Base-by-base conservation (phyloP, 352 stramenopile genomes). In the Phytophthora hybrid region DNA sequence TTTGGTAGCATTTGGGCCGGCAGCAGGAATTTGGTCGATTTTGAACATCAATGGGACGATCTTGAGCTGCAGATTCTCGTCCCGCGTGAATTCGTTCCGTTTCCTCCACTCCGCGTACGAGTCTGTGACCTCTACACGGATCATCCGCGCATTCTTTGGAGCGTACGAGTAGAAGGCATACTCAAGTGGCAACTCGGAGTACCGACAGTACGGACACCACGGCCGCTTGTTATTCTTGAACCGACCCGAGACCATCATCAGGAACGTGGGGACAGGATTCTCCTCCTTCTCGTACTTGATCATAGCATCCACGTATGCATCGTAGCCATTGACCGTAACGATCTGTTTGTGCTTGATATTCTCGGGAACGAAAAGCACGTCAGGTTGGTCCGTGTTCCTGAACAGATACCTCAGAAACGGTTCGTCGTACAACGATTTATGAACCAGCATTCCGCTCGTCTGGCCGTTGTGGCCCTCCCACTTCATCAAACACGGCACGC, bases 131-230 rank as follows among this genome's bases (percentile, higher is more conserved):
- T 93, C 83, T 11, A 94, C 81, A 6, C 85, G 82, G 61, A 94
- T 74, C 54, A 95, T 67, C 13, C 81, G 73, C 0, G 89, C 66
- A 26, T 83, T 78, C 3, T 81, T 78, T 1, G 87, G 87, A 11
- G 89, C 89, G 39, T 88, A 93, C n/a, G 76, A 71, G 51, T 89
- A 90, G 68, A 93, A 95, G 0, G 77, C 79, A 59, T 90, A 93
- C 76, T 95, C 84, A 18, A 93, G 31, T 1, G 87, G 84, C 31
- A 93, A 64, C 67, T 95, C 84, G 5, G 84, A 91, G 71, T 83
- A 94, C 18, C 89, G 87, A 57, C 89, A 95, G 75, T 93, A 95
- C 16, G 85, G 84, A 76, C 89, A 95, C 87, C 89, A 95, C 51
- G 86, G 84, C 3, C 89, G 79, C 47, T 93, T 88, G 69, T 95